phyloP scores from a whole-genome alignment of 257 asterid genomes.

The Nicotiana undulata region DNA sequence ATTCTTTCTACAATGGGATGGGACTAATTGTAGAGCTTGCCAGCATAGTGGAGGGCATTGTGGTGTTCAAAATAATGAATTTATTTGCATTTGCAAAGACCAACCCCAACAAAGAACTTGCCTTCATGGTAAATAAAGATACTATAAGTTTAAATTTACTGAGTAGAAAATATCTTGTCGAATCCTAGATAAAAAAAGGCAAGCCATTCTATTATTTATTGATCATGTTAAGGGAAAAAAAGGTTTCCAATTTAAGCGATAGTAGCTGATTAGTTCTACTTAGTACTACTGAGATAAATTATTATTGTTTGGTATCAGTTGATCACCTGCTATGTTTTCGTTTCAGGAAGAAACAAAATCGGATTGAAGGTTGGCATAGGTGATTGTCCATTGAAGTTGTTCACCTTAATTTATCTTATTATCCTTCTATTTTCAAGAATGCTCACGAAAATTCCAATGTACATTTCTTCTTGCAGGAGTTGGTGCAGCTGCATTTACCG shows the following conservation, averaged over 20 bases:
- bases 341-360: not conserved
- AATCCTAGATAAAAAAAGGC: not conserved
- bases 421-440: not conserved
- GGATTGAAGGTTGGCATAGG: not conserved
- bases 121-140: not conserved
- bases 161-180: not conserved
- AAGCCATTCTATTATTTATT: not conserved
- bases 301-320: not conserved
- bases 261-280: not conserved
- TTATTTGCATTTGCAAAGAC: not conserved
- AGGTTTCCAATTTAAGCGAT: not conserved
- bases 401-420: not conserved
- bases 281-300: not conserved
- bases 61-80: constrained; percentile 5
- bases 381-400: not conserved
- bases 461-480: constrained; percentile 25
- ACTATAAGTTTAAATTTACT: not conserved
- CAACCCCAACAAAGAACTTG: not conserved
- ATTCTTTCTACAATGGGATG: constrained; percentile 18
- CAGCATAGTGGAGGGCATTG: constrained; percentile 20
- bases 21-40: constrained; percentile 23
- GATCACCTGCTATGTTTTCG: not conserved
- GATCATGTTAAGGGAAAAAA: not conserved
- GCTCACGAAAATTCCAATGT: not conserved
- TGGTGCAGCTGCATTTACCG: constrained; percentile 31